phyloP scores from a whole-genome alignment of 148 eudicot species.

The Amaranthus cruentus region DNA sequence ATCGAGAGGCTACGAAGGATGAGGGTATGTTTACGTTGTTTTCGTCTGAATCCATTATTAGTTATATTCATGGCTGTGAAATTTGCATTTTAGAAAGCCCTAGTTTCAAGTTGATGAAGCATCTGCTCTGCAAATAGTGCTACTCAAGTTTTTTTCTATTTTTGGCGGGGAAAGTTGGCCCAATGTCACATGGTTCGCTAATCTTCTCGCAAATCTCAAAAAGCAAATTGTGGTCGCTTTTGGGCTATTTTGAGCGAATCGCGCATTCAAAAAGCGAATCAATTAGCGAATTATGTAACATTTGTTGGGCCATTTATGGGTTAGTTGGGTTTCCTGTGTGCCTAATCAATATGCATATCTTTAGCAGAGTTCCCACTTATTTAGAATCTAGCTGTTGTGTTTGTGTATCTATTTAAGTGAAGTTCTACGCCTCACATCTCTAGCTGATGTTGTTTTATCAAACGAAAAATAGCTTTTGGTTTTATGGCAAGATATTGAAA shows the following conservation, averaged over 20 bases:
- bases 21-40: constrained; percentile 39
- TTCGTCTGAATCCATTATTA: not conserved
- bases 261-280: too few relatives aligned
- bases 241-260: too few relatives aligned
- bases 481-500: not conserved
- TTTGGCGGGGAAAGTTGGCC: not conserved
- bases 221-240: too few relatives aligned
- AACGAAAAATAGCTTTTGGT: not conserved
- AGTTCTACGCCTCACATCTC: not conserved
- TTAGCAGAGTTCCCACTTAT: not conserved
- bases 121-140: not conserved
- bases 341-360: not conserved
- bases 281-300: too few relatives aligned
- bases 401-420: not conserved
- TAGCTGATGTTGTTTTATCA: not conserved
- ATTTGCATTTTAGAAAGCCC: not conserved
- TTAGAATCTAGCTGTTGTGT: not conserved
- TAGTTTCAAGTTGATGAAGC: not conserved
- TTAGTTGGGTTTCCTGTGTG: not conserved
- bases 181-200: not conserved
- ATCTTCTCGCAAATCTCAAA: not conserved
- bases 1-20: constrained; percentile 71
- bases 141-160: not conserved
- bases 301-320: too few relatives aligned
- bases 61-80: constrained; percentile 1